These are phyloP conservation scores for Coemansia guatemalensis DNA, from an alignment of 192 early-diverging fungal species.

Conservation along the genomic window DNA sequence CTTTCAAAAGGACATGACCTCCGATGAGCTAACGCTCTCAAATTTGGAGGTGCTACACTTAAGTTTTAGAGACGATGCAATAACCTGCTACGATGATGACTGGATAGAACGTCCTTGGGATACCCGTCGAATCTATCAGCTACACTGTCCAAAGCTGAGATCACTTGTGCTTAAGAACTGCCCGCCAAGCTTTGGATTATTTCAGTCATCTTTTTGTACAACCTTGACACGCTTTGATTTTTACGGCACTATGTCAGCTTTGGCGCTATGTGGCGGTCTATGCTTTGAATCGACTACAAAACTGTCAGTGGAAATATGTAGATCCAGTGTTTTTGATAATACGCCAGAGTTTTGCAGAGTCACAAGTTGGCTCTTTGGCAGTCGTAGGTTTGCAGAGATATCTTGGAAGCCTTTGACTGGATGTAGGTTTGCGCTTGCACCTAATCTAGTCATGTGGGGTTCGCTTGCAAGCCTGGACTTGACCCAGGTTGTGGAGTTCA, in stretches of 20 bases:
- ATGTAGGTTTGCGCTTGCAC: background rate
- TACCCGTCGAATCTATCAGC: background rate
- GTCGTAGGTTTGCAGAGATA: background rate
- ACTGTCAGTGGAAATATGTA: background rate
- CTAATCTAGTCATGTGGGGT: background rate
- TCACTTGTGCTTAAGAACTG: background rate
- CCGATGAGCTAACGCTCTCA: background rate
- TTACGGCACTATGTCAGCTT: background rate
- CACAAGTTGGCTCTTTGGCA: background rate
- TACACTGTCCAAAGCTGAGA: background rate
- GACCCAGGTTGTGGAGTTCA: background rate
- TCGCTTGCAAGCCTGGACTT: background rate
- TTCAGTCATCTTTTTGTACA: background rate
- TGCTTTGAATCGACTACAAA: background rate
- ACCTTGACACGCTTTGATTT: background rate
- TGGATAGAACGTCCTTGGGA: background rate
- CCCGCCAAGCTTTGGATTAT: background rate
- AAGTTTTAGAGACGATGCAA: background rate
- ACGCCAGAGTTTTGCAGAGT: background rate
- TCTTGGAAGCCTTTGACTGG: background rate
- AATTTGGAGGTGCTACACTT: background rate
- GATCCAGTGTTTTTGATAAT: background rate
- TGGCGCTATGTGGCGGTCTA: background rate
- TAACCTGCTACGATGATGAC: background rate
- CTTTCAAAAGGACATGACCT: conserved; percentile 3